Conservation (phyloP, 2,329 filamentous ascomycete species). For the Clonostachys chloroleuca region DNA sequence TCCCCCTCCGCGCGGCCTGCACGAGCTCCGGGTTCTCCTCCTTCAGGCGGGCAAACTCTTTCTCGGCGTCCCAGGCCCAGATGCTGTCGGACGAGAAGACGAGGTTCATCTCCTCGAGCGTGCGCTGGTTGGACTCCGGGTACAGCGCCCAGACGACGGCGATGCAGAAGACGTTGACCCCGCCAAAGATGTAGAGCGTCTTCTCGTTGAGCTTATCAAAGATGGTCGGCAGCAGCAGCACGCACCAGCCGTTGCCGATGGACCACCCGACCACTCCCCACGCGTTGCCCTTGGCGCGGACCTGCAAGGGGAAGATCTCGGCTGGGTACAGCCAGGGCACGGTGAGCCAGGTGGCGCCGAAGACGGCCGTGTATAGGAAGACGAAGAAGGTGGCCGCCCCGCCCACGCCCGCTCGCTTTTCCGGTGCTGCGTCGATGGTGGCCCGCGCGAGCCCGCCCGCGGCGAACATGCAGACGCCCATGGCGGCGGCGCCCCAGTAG, state of each 20-base stretch:
- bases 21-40: constrained; percentile 48
- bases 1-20: constrained; percentile 6
- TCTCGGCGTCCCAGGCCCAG: constrained; percentile 69
- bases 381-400: constrained; percentile 67
- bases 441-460: constrained; percentile 57
- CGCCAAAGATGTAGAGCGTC: constrained; percentile 70
- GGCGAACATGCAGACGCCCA: constrained; percentile 64
- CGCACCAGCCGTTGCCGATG: constrained; percentile 66
- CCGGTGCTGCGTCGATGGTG: constrained; percentile 33
- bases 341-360: constrained; percentile 41
- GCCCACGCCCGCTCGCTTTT: constrained; percentile 37
- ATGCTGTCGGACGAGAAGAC: constrained; percentile 63
- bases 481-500: constrained; percentile 62
- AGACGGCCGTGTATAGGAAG: constrained; percentile 46
- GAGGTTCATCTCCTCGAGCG: constrained; percentile 71
- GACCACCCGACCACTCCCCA: constrained; percentile 75
- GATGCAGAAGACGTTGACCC: constrained; percentile 60
- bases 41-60: constrained; percentile 57
- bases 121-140: constrained; percentile 70
- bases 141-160: constrained; percentile 71
- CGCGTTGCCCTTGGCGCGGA: constrained; percentile 70
- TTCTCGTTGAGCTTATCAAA: constrained; percentile 63
- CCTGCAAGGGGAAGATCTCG: constrained; percentile 69
- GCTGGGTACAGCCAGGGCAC: constrained; percentile 62
- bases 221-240: constrained; percentile 53